Evolutionary conservation across 495 filamentous ascomycete genomes (phyloP).

Genomic region (Penicillium paxilli): DNA sequence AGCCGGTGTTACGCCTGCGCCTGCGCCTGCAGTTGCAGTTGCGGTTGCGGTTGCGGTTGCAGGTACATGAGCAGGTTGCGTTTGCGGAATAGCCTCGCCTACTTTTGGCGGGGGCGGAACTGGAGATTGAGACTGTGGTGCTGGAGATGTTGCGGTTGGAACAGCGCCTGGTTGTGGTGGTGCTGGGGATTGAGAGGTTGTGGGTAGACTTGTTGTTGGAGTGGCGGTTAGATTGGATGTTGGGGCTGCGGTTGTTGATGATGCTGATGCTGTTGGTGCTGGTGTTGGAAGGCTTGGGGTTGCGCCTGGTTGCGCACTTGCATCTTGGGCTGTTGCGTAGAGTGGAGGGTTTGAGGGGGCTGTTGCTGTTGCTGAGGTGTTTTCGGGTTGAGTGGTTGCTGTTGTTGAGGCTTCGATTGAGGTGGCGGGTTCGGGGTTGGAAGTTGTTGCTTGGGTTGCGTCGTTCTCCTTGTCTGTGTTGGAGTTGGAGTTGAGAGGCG

Average conservation of each 20-base stretch:
- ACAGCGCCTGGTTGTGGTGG: constrained; percentile 62
- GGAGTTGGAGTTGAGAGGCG: constrained; percentile 53
- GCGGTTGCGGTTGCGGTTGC: constrained; percentile 28
- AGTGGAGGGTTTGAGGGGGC: constrained; percentile 40
- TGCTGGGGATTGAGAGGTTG: constrained; percentile 36
- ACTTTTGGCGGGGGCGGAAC: constrained; percentile 58
- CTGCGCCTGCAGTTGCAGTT: constrained; percentile 26
- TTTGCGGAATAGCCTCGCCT: constrained; percentile 36
- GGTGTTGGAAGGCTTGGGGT: constrained; percentile 22
- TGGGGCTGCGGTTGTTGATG: constrained; percentile 22
- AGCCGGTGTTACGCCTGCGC: constrained; percentile 27
- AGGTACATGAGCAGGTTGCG: constrained; percentile 12
- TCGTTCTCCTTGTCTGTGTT: constrained; percentile 10
- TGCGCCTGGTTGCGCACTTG: constrained; percentile 49
- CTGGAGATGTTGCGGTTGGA: constrained; percentile 30
- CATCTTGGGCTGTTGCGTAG: constrained; percentile 47
- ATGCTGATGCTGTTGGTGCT: constrained; percentile 21
- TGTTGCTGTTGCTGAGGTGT: constrained; percentile 31
- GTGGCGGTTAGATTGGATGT: constrained; percentile 10
- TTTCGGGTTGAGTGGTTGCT: constrained; percentile 19
- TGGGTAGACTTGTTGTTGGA: constrained; percentile 18
- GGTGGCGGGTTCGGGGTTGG: constrained; percentile 44
- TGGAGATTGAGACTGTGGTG: constrained; percentile 16
- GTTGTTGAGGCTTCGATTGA: constrained; percentile 22
- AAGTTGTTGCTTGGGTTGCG: constrained; percentile 14